A percentile compares a stretch with the other conserved stretches of the same genome.
phyloP scores from a whole-genome alignment of 2,329 filamentous ascomycete species.

The Colletotrichum sp. region DNA sequence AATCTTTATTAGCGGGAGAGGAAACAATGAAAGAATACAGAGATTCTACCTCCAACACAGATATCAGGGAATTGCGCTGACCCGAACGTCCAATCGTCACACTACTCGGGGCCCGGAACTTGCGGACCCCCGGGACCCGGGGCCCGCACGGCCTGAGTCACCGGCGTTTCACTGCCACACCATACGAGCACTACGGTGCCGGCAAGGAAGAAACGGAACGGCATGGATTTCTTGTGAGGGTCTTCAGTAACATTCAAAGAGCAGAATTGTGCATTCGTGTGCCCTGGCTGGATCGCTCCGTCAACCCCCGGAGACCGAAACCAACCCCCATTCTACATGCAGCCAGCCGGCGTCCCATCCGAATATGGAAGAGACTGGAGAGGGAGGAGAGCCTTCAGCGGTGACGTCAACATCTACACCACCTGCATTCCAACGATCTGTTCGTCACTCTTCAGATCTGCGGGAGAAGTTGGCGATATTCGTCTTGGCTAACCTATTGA shows the following conservation, averaged over 20 bases:
- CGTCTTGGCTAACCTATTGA: too few species aligned
- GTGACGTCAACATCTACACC: neutral
- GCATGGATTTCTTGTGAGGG: neutral
- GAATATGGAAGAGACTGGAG: too few species aligned
- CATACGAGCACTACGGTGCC: neutral
- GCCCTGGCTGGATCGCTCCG: neutral
- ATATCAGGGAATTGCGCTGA: neutral
- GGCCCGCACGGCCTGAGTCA: neutral
- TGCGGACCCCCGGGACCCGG: neutral
- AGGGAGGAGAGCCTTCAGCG: too few species aligned
- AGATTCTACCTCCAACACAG: rapidly evolving
- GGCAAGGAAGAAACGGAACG: neutral
- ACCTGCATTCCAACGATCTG: too few species aligned
- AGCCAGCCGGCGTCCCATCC: too few species aligned
- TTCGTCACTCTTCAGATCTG: too few species aligned
- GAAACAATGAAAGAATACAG: rapidly evolving
- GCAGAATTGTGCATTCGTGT: neutral
- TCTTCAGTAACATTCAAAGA: neutral
- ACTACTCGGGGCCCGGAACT: neutral
- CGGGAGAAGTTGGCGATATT: too few species aligned
- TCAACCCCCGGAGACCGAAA: neutral
- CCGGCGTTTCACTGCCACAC: neutral
- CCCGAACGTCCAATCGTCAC: neutral
- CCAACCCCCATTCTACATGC: too few species aligned
- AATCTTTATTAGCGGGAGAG: too few species aligned